phyloP scores from a whole-genome alignment of 2,329 filamentous ascomycete species.

The Calonectria montana region DNA sequence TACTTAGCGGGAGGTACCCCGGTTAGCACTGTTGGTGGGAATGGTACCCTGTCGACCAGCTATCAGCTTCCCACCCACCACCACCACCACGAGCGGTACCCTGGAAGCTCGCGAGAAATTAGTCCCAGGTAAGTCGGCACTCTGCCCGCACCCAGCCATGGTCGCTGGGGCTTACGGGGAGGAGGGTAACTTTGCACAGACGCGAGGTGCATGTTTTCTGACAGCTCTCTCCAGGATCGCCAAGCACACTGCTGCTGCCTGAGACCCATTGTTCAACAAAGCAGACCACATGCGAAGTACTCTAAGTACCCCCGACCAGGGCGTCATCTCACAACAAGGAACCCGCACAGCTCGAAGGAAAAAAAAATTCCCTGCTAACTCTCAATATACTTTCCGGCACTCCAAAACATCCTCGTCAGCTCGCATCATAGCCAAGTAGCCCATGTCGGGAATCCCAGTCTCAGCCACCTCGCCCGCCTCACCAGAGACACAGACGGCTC shows the following conservation, averaged over 20 bases:
- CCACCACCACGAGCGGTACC: neutral
- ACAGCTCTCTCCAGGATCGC: neutral
- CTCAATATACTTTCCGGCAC: conserved; percentile 1
- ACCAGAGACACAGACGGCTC: conserved; percentile 9
- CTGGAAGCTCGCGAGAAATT: neutral
- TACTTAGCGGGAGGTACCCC: neutral
- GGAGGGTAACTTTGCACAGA: neutral
- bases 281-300: neutral
- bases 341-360: neutral
- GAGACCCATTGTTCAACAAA: neutral
- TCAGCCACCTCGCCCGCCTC: conserved; percentile 7
- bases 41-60: neutral
- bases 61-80: conserved; percentile 2
- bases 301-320: neutral
- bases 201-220: neutral
- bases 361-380: neutral
- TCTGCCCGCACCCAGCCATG: neutral
- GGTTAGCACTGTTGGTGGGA: neutral
- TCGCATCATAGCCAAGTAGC: conserved; percentile 10
- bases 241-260: neutral
- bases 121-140: neutral
- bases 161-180: neutral
- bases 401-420: conserved; percentile 7
- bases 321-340: neutral
- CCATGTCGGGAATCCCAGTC: conserved; percentile 17